phyloP scores from a whole-genome alignment of 805 yeast species.

The Torulaspora gathmanii region DNA sequence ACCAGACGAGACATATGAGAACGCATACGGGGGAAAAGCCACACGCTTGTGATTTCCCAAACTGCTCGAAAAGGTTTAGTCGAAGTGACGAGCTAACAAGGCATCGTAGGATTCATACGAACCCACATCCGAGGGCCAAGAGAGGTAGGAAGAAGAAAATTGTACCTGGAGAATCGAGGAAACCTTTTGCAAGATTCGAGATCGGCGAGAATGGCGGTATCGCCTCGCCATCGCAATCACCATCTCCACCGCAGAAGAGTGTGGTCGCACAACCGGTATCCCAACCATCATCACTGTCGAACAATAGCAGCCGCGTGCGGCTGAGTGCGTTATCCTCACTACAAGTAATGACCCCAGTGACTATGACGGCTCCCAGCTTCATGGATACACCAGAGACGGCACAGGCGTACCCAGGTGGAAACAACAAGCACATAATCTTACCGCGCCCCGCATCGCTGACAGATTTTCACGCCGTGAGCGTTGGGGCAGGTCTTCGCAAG shows the following conservation, averaged over 20 bases:
- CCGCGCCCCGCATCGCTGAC: constrained; percentile 29
- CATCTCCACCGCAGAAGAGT: constrained; percentile 9
- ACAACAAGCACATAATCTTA: constrained; percentile 7
- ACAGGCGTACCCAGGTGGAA: neutral
- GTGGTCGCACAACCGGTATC: neutral
- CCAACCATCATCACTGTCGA: neutral
- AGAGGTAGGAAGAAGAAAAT: constrained; percentile 41
- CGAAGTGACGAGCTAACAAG: constrained; percentile 72
- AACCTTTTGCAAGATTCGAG: constrained; percentile 9
- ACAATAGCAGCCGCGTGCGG: constrained; percentile 20
- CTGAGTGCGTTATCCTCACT: constrained; percentile 45
- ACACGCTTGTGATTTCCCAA: constrained; percentile 67
- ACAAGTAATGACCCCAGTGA: constrained; percentile 60
- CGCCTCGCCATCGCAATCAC: neutral
- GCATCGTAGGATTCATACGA: constrained; percentile 67
- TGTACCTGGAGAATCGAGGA: constrained; percentile 5
- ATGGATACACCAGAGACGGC: constrained; percentile 22
- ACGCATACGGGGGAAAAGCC: constrained; percentile 83
- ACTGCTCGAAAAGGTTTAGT: constrained; percentile 62
- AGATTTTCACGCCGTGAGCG: constrained; percentile 14
- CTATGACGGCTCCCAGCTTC: constrained; percentile 19
- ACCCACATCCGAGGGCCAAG: constrained; percentile 64
- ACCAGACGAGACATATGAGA: constrained; percentile 72
- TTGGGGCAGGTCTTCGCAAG: constrained; percentile 1
- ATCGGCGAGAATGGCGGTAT: constrained; percentile 2